Base-by-base conservation (phyloP, 306 rosid genomes). In the Dicorynia guianensis region DNA sequence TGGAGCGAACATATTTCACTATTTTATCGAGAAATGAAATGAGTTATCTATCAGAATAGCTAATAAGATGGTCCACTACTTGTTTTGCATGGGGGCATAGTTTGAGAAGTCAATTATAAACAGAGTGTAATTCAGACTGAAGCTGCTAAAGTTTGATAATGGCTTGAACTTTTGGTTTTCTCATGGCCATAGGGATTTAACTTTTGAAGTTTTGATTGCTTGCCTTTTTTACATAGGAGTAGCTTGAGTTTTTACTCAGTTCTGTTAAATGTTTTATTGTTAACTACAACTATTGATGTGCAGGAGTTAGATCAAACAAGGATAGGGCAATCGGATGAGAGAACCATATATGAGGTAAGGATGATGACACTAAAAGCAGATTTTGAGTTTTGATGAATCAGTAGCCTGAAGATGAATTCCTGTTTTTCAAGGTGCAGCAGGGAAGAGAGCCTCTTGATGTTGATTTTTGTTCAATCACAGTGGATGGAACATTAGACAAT, bases 281-380 rank as follows among this genome's bases (percentile, higher is more conserved):
- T 76, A 81, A 68, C 19, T 67, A 4, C 53, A 42, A 76, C 6
- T 77, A 76, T 43, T 72, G 40, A 12, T 71, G 68, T 17, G 73
- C 91, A 92, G 99, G 96, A 85, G 63, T 63, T 89, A 80, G 93
- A 84, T 35, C 87, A 78, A n/a, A 63, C 84, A 9, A 92, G 89
- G 80, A 54, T 85, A 40, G 91, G 97, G 67, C 96, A 92, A 53
- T 89, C 93, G 0, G 93, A 92, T n/a, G 97, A 90, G 84, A 90
- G 97, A 80, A 90, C 99, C 65, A 89, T 95, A 77, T 92, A 90
- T 75, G 97, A 92, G 97, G 99, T 90, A 83, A 86, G 90, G 83
- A 68, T 70, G 86, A 68, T 48, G 77, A 49, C 79, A 34, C 33
- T 60, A 11, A 78, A 78, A 71, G 55, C 68, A 52, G 33, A 25